Evolutionary conservation across 495 filamentous ascomycete genomes (phyloP), one percentile per base, ranked within the genome.

Genomic region (Podospora pseudopauciseta): DNA sequence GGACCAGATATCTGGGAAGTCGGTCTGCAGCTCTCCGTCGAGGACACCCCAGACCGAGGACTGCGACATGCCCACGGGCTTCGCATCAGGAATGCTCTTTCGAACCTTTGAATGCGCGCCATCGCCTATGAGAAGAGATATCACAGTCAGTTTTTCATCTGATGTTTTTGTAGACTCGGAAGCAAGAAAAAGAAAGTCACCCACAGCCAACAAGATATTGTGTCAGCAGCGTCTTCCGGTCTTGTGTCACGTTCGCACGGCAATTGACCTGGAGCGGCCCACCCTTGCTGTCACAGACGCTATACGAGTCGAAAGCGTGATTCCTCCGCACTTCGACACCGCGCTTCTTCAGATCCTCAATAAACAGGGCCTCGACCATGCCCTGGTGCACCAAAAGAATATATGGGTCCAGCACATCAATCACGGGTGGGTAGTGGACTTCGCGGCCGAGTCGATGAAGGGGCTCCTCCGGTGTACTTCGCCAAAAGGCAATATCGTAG

Each of bases 301-400:
- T 80, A 69, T 85, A 87, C 6, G 81, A 82, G 23, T 82, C 78
- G 65, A 90, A 91, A 19, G 79, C 78, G 39, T 82, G 85, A 70
- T 85, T 86, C 59, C 89, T 76, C 55, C 80, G 78, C 28, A 91
- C 85, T 27, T 81, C 78, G 19, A 86, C 73, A n/a, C 86, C 87
- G 60, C 87, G 80, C 66, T 82, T 80, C 60, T 78, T 76, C 67
- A 92, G 78, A 69, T 92, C 90, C 16, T 88, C 79, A 57, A 90
- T 81, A 72, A 92, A 86, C 13, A 90, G 68, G 57, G 85, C 82
- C 76, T 92, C 90, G 0, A 92, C 80, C 84, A 91, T 90, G 13
- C 89, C 90, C 76, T 92, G 90, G 71, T 92, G 90, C 11, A 89
- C 88, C 0, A 91, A 84, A 4, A 92, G 79, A 54, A 91, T 89